These are phyloP conservation scores for Mollisiaceae sp. DNA, from an alignment of 2,329 filamentous ascomycete genomes.

Conservation along the genomic window DNA sequence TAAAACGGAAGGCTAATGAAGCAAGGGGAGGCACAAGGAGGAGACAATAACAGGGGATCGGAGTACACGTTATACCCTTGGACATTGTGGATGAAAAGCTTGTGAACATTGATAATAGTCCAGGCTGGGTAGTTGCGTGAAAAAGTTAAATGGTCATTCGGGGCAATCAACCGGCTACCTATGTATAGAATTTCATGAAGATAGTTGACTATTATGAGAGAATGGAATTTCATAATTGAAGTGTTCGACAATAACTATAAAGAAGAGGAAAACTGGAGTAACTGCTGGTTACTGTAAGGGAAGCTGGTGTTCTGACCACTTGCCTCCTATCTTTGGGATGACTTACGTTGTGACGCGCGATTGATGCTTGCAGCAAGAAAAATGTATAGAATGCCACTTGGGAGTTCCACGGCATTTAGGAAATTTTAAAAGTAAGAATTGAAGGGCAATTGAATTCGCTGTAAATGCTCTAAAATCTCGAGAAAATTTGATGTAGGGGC, in stretches of 20 bases:
- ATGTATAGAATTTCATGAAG: too few species aligned
- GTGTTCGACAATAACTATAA: neutral
- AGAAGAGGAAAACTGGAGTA: too few species aligned
- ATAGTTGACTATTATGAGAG: neutral
- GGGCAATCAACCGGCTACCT: too few species aligned
- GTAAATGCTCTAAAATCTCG: neutral
- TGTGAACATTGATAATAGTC: neutral
- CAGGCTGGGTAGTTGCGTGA: neutral
- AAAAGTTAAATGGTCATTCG: neutral
- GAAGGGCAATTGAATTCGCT: neutral
- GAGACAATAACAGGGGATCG: neutral
- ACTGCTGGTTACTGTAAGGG: too few species aligned
- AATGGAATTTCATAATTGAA: neutral
- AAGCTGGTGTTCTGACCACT: neutral
- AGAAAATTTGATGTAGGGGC: neutral
- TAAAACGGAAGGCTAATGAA: too few species aligned
- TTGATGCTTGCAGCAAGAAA: too few species aligned
- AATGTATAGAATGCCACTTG: too few species aligned
- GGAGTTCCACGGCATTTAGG: too few species aligned
- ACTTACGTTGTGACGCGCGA: neutral
- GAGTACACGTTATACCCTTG: slow-evolving; percentile 9
- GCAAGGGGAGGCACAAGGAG: too few species aligned
- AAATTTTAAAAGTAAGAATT: neutral
- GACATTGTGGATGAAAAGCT: slow-evolving; percentile 14
- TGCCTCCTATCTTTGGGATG: neutral